These are phyloP conservation scores for Geranium brycei DNA, from an alignment of 345 rosid species.

Conservation along the genomic window DNA sequence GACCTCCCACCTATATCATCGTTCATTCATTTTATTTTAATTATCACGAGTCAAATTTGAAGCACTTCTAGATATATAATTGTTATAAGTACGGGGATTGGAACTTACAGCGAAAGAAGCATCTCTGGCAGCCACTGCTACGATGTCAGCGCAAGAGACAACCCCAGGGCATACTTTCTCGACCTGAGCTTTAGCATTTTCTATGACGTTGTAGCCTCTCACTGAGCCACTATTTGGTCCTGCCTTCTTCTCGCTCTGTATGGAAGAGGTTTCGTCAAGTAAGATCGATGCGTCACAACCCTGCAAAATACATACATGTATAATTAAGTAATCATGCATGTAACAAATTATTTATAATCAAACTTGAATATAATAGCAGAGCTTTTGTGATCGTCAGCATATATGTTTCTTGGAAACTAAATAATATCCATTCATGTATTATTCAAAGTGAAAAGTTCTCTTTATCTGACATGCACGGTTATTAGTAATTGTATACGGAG, in stretches of 20 bases:
- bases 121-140: constrained; percentile 50
- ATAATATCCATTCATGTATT: no score
- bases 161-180: constrained; percentile 40
- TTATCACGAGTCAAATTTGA: no score
- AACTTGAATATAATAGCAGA: no score
- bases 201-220: constrained; percentile 37
- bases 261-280: constrained; percentile 21
- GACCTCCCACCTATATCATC: constrained; percentile 24
- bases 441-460: no score
- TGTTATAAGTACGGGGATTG: background rate
- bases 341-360: no score
- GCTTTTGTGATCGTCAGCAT: no score
- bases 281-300: constrained; percentile 48
- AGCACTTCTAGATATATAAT: background rate
- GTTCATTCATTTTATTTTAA: background rate
- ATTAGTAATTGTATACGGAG: background rate
- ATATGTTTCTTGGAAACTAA: no score
- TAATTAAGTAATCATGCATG: no score
- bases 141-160: constrained; percentile 54
- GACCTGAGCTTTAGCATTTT: constrained; percentile 32
- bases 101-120: constrained; percentile 26
- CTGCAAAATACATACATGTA: constrained; percentile 9
- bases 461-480: no score
- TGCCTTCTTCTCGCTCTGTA: constrained; percentile 19
- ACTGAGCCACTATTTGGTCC: constrained; percentile 4